Conservation (phyloP, 2,329 filamentous ascomycete species). For the Pseudogymnoascus sp. region DNA sequence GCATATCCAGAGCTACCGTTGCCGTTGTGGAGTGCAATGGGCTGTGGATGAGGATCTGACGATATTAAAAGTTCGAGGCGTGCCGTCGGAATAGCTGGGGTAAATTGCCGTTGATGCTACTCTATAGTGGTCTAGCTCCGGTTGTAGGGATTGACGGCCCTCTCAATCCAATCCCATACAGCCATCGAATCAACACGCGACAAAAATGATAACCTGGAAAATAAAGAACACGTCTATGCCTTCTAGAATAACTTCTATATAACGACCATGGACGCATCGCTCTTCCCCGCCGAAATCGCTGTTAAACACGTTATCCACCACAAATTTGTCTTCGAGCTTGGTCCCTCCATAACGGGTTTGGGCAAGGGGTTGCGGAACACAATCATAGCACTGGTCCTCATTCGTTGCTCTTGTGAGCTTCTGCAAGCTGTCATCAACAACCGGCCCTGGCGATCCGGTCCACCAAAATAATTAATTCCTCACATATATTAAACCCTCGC, state of each 20-base stretch:
- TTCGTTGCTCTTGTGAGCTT: slow-evolving; percentile 32
- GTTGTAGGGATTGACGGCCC: not conserved
- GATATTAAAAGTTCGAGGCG: not conserved
- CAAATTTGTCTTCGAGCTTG: slow-evolving; percentile 43
- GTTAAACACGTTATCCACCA: slow-evolving; percentile 41
- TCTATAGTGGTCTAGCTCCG: not conserved
- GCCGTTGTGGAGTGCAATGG: not conserved
- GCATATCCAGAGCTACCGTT: slow-evolving; percentile 17
- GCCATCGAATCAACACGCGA: not conserved
- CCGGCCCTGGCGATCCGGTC: not conserved
- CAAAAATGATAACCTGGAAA: not conserved
- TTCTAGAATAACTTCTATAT: not conserved
- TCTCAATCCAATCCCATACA: not conserved
- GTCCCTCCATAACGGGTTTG: slow-evolving; percentile 39
- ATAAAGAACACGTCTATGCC: not conserved
- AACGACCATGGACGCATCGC: slow-evolving; percentile 27
- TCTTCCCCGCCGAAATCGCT: slow-evolving; percentile 35
- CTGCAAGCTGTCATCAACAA: slow-evolving; percentile 27
- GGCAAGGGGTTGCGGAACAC: slow-evolving; percentile 43
- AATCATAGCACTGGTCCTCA: slow-evolving; percentile 40
- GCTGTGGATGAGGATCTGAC: not conserved
- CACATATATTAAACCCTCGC: not conserved
- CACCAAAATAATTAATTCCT: not conserved
- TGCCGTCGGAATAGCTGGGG: not conserved
- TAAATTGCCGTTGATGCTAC: not conserved